Base-by-base conservation (phyloP, 2,329 filamentous ascomycete species). In the Colletotrichum gigasporum region DNA sequence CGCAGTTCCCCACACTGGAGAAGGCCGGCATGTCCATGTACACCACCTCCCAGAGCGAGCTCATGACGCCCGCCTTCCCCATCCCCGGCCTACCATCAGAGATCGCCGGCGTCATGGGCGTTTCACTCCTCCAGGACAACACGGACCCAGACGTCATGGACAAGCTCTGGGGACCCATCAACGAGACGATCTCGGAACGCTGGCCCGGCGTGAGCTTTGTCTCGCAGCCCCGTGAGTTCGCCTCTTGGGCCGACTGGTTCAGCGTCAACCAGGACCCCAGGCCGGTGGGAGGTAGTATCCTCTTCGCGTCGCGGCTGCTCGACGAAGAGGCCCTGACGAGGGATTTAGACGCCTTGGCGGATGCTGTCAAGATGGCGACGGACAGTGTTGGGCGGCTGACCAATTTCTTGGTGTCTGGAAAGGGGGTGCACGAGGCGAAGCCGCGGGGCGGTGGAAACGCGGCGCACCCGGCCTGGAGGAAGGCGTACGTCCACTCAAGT, bases 11-110 rank as follows among this genome's bases (percentile, higher is more conserved):
- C 0, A 68, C 73, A 0, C 74, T 88, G 0, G 79, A 79, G 8
- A 82, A 84, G 18, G 78, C 79, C 0, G 86, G 86, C 4, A 76
- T 87, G 6, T 83, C 83, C 11, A 81, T 82, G 2, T 86, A 84
- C 68, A 79, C 80, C 1, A 55, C 66, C 71, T 56, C 58, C 0
- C 42, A 55, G 14, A 34, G 30, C 32, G 28, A 75, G 4, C 60
- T 78, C 14, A 74, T 76, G 0, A 74, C 75, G 0, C 82, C 80
- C 30, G 71, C 51, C 57, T 69, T 66, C 2, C 81, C 80, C 0
- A 73, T 80, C 7, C 74, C 74, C 0, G 73, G 73, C 3, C 52
- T 62, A 3, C 58, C 58, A 2, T 28, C 58, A 4, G 24, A 75
- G 11, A 59, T 79, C 3, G 73, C 76, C 1, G 78, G 81, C 0